Base-by-base conservation (phyloP, 1,284 basidiomycete genomes). In the Leucoagaricus sp. region DNA sequence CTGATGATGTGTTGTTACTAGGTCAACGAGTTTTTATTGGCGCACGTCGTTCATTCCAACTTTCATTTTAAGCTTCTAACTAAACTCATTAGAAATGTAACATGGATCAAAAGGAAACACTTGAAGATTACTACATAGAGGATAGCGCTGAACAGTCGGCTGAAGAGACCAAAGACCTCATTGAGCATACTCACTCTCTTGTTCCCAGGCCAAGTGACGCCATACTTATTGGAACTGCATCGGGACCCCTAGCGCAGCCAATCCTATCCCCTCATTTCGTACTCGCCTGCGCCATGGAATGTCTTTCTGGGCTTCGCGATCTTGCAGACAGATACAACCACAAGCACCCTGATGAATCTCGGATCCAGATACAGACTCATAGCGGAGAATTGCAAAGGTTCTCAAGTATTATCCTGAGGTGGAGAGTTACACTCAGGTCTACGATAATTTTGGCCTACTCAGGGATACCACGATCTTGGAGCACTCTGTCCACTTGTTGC, bases 231-330 rank as follows among this genome's bases (percentile, higher is more conserved):
- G 63, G 55, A 40, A 64, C 54, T 45, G 53, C 47, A 55, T 71
- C 38, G 77, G 63, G 68, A 55, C 68, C 75, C 6, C 83, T 95
- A 15, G 91, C 98, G 5, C 89, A 91, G 58, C 96, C 96, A 0
- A 86, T 96, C 66, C 75, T 98, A 44, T 98, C 96, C 0, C 96
- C 96, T 17, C 89, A 96, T 17, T 98, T 99, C 71, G 96, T 96
- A 26, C 91, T 99, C 61, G 87, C 91, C n/a, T 96, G 94, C 72
- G 87, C 94, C 0, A 71, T 80, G 10, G 77, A 83, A n/a, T 84
- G 97, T 34, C 80, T 98, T 45, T 54, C 66, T 1, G 73, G 75
- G 5, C 79, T 98, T 8, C 87, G 89, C n/a, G n/a, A n/a, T n/a
- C n/a, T n/a, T n/a, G n/a, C n/a, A n/a, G n/a, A n/a, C n/a, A n/a